Evolutionary conservation across 2,329 filamentous ascomycete species (phyloP), one percentile per base, ranked within the genome.

Genomic region (Cladophialophora immunda): DNA sequence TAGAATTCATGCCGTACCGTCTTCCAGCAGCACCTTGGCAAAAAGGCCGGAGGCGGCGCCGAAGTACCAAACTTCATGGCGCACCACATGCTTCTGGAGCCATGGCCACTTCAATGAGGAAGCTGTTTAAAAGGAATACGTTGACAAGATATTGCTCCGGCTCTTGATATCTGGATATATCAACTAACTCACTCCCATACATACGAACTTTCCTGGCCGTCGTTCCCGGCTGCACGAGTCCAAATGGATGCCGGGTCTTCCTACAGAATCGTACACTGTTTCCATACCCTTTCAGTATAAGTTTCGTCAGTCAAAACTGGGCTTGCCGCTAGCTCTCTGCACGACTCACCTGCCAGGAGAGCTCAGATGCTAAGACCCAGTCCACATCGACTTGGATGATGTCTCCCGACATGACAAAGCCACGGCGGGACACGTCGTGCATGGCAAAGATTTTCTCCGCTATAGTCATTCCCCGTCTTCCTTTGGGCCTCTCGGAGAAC

Each of bases 391-490:
- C 76, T 1, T 78, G 75, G 22, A 83, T 79, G 3, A 78, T 74
- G 17, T 81, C 77, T 0, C 81, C 81, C 0, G 80, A 73, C 34
- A 68, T 67, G 3, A 83, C 78, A 25, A 68, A 76, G 0, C 78
- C 79, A 27, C 73, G 75, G 4, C 73, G 71, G 0, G 73, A 69
- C 1, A 81, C 73, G 68, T 81, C 79, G 70, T 82, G 81, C 11
- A 76, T 65, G 0, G 80, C 80, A 68, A 83, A 79, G 41, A 83
- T 82, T 71, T 83, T 83, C 69, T 82, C 80, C 2, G 76, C 77
- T 1, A 82, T 64, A 0, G 76, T 81, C 81, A 83, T 83, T 25
- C 71, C 54, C 5, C 65, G 53, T 27, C 65, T 47, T 25, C 54
- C 65, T 8, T 36, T 53, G 2, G 65, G 65, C 25, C 60, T 53